Evolutionary conservation across 2,329 filamentous ascomycete species (phyloP).

Genomic region (Cordyceps cateniannulata): DNA sequence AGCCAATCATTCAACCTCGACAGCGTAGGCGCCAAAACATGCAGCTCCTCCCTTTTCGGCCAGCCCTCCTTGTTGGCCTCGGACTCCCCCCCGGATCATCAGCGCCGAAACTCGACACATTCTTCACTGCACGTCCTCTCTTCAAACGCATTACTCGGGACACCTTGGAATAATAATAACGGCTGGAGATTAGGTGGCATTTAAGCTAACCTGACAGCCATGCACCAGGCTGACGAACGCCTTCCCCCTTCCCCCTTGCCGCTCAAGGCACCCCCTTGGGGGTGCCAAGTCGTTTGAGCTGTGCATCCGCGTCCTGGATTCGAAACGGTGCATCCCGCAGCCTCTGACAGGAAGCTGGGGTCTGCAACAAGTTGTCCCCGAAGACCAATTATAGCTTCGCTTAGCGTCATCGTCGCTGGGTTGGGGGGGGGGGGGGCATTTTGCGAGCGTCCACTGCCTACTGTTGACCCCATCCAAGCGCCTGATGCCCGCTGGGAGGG

Average conservation of each 20-base stretch:
- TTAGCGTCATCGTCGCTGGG: not conserved
- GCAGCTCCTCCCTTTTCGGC: no score
- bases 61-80: no score
- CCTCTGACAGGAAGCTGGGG: not conserved
- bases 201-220: no score
- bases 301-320: not conserved
- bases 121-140: no score
- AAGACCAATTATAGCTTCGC: not conserved
- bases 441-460: no score
- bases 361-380: not conserved
- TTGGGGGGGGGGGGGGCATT: no score
- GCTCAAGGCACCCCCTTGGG: not conserved
- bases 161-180: no score
- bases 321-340: not conserved
- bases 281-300: slow-evolving; percentile 4
- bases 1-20: not conserved
- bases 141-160: no score
- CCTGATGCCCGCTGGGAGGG: no score
- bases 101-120: not conserved
- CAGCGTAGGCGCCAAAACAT: not conserved
- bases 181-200: no score
- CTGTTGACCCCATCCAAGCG: no score
- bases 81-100: not conserved
- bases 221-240: no score
- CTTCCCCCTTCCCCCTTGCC: not conserved